Evolutionary conservation across 352 stramenopile genomes (phyloP), one percentile per base, ranked within the genome.

Genomic region (Phytophthora uliginosa): DNA sequence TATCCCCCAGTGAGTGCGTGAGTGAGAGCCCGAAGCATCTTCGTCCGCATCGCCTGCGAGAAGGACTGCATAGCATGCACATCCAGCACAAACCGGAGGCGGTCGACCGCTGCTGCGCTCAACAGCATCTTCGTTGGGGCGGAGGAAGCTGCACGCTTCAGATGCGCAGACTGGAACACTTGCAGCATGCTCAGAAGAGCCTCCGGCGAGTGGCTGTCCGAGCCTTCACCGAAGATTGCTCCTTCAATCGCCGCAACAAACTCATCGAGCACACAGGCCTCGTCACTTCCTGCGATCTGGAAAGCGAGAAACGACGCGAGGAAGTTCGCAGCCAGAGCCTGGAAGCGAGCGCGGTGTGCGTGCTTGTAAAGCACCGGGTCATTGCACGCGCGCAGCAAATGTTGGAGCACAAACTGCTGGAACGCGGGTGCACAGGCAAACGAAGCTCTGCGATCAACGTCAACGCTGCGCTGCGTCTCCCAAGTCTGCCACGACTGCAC

Each of bases 301-400:
- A 88, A 89, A 24, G 52, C 42, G 4, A 89, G 51, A 20, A 80
- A 91, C 10, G 65, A 62, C 15, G 69, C 74, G 15, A 91, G 42
- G 51, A 89, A 91, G 9, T 68, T 53, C 8, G 64, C 63, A 13
- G 86, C 52, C 8, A 77, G 53, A 40, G 60, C 17, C 58, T 88
- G 79, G 58, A 91, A 84, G 13, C 48, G 72, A 51, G 48, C 70
- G 28, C 67, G 79, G 73, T 70, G 74, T n/a, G 69, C 54, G 42
- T 78, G 89, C 69, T 93, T 94, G 79, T 90, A 95, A 53, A 96
- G 81, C 38, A 93, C 67, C 15, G 86, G 86, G 45, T 95, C 86
- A 60, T 95, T 96, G 20, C 74, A 80, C 4, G 82, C 69, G 18
- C 72, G 81, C 33, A 96, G 59, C 31, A 96, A 58, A 10, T 77